Evolutionary conservation across 768 basidiomycete species (phyloP), one percentile per base, ranked within the genome.

Genomic region (Termitomyces sp.): DNA sequence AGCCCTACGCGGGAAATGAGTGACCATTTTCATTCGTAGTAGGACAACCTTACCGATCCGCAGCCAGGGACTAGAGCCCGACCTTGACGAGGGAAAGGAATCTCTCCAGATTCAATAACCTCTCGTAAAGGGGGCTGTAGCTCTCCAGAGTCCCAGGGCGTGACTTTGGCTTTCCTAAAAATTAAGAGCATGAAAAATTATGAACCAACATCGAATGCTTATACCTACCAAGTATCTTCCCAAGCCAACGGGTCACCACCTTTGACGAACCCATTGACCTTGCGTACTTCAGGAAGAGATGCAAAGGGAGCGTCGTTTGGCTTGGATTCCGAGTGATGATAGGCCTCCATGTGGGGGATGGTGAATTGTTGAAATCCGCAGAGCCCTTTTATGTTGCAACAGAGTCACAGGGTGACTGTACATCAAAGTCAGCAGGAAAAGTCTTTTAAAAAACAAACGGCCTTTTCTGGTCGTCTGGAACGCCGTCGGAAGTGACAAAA

Each of bases 91-190:
- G 87, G 83, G 48, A 83, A 75, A 0, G 77, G 69, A 16, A 86
- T 65, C 35, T 75, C 71, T 16, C 74, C 74, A 1, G 79, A 79
- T 51, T 81, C 74, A 28, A 89, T 67, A 1, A 86, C 69, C 53
- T 85, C 83, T 28, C 69, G 71, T 58, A 90, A 73, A 1, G 87
- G 79, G 7, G 84, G 86, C 64, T 89, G 88, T 4, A 76, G 66
- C 7, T 74, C 70, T 3, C 86, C 82, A 7, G 69, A 67, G 65
- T 59, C 58, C 58, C 58, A 59, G 12, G 58, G 58, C 4, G 58
- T 53, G 28, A 84, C 60, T 0, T 76, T 73, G 2, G 71, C 64
- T 66, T 82, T 73, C 84, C 85, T 83, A 60, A 15, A 32, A 20
- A 38, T 39, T 13, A n/a, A 44, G 16, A 39, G 7, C 2, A 18